Percentiles rank a stretch among this genome's conserved stretches.
Evolutionary conservation across 78 protist species (phyloP).

Genomic region (Cavenderia fasciculata): DNA sequence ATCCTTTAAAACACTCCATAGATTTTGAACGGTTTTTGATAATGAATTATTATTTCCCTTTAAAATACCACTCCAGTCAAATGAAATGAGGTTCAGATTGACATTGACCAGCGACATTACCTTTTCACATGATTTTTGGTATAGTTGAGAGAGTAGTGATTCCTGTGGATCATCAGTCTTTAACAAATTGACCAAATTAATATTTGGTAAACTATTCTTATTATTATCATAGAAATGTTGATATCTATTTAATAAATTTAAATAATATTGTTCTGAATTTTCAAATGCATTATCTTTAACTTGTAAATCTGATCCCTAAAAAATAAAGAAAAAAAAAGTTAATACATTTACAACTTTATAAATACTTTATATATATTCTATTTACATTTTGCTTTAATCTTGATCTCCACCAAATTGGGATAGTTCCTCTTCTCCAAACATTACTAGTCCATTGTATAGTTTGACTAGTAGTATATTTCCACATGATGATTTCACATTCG

Average conservation of each 20-base stretch:
- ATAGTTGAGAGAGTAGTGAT: slow-evolving; percentile 17
- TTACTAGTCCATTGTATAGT: slow-evolving; percentile 52
- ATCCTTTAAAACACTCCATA: slow-evolving; percentile 16
- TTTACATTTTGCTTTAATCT: slow-evolving; percentile 20
- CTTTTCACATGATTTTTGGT: slow-evolving; percentile 12
- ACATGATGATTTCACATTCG: slow-evolving; percentile 53
- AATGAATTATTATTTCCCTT: slow-evolving; percentile 45
- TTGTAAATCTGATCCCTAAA: slow-evolving; percentile 26
- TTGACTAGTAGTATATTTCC: background rate
- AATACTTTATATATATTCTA: too few species aligned
- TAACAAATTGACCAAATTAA: slow-evolving; percentile 15
- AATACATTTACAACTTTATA: too few species aligned
- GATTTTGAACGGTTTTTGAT: slow-evolving; percentile 28
- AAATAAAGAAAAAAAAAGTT: too few species aligned
- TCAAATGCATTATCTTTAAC: slow-evolving; percentile 65
- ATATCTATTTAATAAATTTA: slow-evolving; percentile 12
- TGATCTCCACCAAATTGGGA: slow-evolving; percentile 75
- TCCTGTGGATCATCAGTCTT: slow-evolving; percentile 50
- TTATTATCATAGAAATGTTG: slow-evolving; percentile 11
- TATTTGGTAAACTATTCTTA: slow-evolving; percentile 13
- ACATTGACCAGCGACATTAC: slow-evolving; percentile 8
- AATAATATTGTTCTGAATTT: slow-evolving; percentile 43
- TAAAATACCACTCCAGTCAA: slow-evolving; percentile 28
- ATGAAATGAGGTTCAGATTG: slow-evolving; percentile 4
- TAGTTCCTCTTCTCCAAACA: slow-evolving; percentile 64